Percentiles rank a stretch among this genome's conserved stretches.
These are phyloP conservation scores for Cryptosporidium canis DNA, from an alignment of 169 alveolate species.

Conservation along the genomic window DNA sequence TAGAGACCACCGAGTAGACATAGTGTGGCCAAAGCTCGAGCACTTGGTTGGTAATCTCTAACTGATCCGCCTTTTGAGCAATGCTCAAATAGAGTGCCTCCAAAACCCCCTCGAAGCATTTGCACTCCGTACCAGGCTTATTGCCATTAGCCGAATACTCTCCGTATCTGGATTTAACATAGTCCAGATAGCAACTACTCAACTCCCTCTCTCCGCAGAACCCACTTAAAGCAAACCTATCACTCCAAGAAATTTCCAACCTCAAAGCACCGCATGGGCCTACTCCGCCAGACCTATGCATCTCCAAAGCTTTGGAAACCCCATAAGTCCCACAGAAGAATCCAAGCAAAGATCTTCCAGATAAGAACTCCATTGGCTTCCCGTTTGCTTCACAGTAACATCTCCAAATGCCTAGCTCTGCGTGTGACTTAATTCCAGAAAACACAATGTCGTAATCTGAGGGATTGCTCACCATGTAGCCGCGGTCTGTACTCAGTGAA, in stretches of 20 bases:
- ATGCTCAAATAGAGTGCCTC: constrained; percentile 5
- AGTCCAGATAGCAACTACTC: constrained; percentile 54
- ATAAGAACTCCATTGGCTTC: constrained; percentile 19
- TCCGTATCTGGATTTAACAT: background rate
- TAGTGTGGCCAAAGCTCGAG: constrained; percentile 68
- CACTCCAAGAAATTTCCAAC: constrained; percentile 38
- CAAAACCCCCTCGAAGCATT: constrained; percentile 17
- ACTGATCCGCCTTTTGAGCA: constrained; percentile 19
- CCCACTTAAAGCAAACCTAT: constrained; percentile 68
- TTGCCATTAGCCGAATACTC: background rate
- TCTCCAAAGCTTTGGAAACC: constrained; percentile 43
- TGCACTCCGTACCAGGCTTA: background rate
- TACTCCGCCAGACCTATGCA: background rate
- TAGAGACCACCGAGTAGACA: constrained; percentile 22
- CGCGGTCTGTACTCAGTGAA: background rate
- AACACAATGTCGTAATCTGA: constrained; percentile 31
- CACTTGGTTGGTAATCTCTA: constrained; percentile 12
- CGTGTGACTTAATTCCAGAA: background rate
- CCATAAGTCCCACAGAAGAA: constrained; percentile 60
- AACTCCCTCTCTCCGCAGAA: constrained; percentile 64
- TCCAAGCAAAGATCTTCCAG: constrained; percentile 34
- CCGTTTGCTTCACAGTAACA: constrained; percentile 65
- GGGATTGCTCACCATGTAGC: background rate
- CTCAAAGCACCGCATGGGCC: background rate
- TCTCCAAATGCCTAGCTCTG: constrained; percentile 19